Percentiles rank a stretch among this genome's conserved stretches.
These are phyloP conservation scores for Coemansia sp. DNA, from an alignment of 192 early-diverging fungal genomes.

Conservation along the genomic window DNA sequence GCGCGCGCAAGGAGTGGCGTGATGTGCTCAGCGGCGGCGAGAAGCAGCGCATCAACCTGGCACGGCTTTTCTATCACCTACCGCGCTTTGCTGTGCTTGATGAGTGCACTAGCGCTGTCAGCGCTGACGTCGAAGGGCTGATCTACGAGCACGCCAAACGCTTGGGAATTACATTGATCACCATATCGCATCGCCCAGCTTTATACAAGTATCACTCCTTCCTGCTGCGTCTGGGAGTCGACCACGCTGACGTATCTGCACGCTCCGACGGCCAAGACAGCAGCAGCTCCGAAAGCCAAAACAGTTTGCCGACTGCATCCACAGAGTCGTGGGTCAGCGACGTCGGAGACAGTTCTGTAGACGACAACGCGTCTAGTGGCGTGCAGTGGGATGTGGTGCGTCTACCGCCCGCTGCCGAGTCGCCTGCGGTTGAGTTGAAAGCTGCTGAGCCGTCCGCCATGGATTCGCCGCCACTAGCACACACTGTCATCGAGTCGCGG, in stretches of 20 bases:
- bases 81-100: conserved; percentile 94
- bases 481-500: neutral
- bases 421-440: neutral
- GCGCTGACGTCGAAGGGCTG: conserved; percentile 89
- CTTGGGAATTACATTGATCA: conserved; percentile 87
- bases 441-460: neutral
- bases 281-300: conserved; percentile 4
- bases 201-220: conserved; percentile 96
- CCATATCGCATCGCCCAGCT: conserved; percentile 90
- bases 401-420: conserved; percentile 21
- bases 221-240: conserved; percentile 76
- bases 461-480: neutral
- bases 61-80: conserved; percentile 92
- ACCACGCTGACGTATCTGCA: conserved; percentile 6
- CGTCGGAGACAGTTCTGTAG: conserved; percentile 17
- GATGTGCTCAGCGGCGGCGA: conserved; percentile 94
- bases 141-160: conserved; percentile 81
- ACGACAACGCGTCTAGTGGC: conserved; percentile 31
- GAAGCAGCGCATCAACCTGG: conserved; percentile 92
- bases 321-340: conserved; percentile 51
- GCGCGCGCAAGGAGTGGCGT: conserved; percentile 86
- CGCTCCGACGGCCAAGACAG: conserved; percentile 6
- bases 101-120: conserved; percentile 88
- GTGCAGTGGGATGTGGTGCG: conserved; percentile 52
- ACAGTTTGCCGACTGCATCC: conserved; percentile 11